These are phyloP conservation scores for Trichoderma polysporum DNA, from an alignment of 2,329 filamentous ascomycete genomes.

Conservation along the genomic window DNA sequence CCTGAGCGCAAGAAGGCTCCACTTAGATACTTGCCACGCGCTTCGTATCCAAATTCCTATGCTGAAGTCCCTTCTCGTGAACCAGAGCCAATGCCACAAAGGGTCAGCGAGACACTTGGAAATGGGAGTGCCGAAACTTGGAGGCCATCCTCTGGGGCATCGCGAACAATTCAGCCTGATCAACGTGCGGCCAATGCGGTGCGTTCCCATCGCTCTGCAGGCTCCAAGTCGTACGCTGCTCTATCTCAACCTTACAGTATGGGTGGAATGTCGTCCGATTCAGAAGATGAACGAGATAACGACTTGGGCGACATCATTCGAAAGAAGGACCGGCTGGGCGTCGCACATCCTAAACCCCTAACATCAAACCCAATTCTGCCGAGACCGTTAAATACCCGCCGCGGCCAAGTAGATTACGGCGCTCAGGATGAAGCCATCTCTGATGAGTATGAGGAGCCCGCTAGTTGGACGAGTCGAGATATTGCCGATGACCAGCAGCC, in stretches of 20 bases:
- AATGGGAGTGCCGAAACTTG: conserved; percentile 55
- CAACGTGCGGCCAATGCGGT: conserved; percentile 42
- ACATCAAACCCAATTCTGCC: conserved; percentile 47
- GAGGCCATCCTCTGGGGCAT: conserved; percentile 54
- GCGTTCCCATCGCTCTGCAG: conserved; percentile 33
- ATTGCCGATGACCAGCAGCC: conserved; percentile 43
- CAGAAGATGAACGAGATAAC: conserved; percentile 41
- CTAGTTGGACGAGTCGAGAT: conserved; percentile 44
- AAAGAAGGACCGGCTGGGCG: conserved; percentile 29
- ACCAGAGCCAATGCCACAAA: conserved; percentile 35
- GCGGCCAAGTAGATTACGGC: conserved; percentile 21
- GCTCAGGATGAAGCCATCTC: conserved; percentile 47
- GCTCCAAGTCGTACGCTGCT: conserved; percentile 45
- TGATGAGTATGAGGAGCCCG: conserved; percentile 47
- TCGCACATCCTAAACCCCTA: conserved; percentile 52
- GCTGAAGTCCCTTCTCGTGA: conserved; percentile 50
- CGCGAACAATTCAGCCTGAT: conserved; percentile 54
- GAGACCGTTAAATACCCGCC: conserved; percentile 18
- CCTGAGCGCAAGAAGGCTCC: conserved; percentile 47
- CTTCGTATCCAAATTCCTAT: conserved; percentile 47
- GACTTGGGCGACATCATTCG: conserved; percentile 29
- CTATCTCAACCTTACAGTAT: conserved; percentile 47
- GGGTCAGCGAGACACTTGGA: conserved; percentile 37
- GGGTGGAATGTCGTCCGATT: conserved; percentile 42
- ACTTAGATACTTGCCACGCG: conserved; percentile 43